These are phyloP conservation scores for Hypoxylon rubiginosum DNA, from an alignment of 2,329 filamentous ascomycete species.

Conservation along the genomic window DNA sequence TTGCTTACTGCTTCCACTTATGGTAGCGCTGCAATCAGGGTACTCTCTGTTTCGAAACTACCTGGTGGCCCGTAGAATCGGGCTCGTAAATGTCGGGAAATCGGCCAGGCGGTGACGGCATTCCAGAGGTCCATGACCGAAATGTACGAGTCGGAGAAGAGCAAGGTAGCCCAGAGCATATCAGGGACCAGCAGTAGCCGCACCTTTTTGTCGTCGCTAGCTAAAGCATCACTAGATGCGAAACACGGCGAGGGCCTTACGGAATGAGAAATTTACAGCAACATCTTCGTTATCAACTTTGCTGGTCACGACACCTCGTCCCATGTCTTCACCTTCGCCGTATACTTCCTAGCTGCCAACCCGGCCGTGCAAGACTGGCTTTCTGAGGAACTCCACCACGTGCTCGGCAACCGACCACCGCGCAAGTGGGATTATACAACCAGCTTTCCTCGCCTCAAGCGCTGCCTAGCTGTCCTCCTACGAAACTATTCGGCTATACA, in stretches of 20 bases:
- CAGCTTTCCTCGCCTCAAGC: conserved; percentile 55
- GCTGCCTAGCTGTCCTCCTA: conserved; percentile 56
- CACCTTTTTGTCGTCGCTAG: background rate
- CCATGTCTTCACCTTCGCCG: conserved; percentile 57
- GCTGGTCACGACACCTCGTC: conserved; percentile 65
- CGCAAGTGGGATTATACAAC: conserved; percentile 52
- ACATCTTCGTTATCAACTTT: too few species aligned
- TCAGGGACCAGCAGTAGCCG: background rate
- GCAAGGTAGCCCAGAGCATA: background rate
- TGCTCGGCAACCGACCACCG: conserved; percentile 36
- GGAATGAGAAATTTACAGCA: conserved; percentile 61
- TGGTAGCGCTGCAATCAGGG: too few species aligned
- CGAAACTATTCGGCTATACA: conserved; percentile 58
- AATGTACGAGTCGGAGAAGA: background rate
- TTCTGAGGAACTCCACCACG: conserved; percentile 54
- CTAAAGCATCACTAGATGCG: conserved; percentile 31
- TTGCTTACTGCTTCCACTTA: too few species aligned
- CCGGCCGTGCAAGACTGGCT: conserved; percentile 61
- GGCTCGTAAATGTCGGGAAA: too few species aligned
- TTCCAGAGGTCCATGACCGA: background rate
- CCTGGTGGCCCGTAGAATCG: too few species aligned
- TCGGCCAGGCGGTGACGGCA: too few species aligned
- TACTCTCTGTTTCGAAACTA: too few species aligned
- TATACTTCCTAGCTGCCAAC: conserved; percentile 58
- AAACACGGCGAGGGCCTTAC: too few species aligned